phyloP scores from a whole-genome alignment of 176 grass and related monocot species.

The Canna indica region DNA sequence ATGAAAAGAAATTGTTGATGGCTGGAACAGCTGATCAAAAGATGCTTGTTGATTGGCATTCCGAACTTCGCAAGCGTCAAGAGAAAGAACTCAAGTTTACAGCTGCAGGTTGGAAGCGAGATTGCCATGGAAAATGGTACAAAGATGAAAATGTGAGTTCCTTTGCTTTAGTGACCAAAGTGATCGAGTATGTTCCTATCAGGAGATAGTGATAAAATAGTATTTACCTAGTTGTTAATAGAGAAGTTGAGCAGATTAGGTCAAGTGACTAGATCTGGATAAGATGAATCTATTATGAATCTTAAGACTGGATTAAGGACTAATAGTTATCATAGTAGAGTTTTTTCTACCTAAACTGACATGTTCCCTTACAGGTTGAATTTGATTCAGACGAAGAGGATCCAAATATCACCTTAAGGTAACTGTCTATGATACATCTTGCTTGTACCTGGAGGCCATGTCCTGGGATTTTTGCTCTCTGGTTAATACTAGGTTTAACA shows the following conservation, averaged over 20 bases:
- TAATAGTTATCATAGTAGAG: background rate
- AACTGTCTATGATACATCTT: background rate
- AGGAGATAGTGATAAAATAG: background rate
- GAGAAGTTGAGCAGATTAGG: background rate
- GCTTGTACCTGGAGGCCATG: background rate
- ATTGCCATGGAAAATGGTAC: slow-evolving; percentile 73
- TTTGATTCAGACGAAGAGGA: slow-evolving; percentile 71
- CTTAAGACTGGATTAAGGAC: background rate
- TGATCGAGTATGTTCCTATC: background rate
- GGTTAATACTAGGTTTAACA: too few species aligned
- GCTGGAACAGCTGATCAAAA: slow-evolving; percentile 21
- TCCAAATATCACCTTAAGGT: slow-evolving; percentile 45
- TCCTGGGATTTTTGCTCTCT: background rate
- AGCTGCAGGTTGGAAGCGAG: slow-evolving; percentile 52
- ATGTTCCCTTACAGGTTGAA: slow-evolving; percentile 39
- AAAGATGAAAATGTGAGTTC: slow-evolving; percentile 68
- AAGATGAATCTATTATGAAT: too few species aligned
- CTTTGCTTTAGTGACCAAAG: background rate
- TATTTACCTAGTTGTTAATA: background rate
- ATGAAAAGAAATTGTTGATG: slow-evolving; percentile 7
- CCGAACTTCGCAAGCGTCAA: slow-evolving; percentile 19
- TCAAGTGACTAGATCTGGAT: background rate
- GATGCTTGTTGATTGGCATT: slow-evolving; percentile 25
- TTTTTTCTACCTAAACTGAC: background rate
- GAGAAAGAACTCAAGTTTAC: slow-evolving; percentile 64